Evolutionary conservation across 805 yeast species (phyloP), one percentile per base, ranked within the genome.

Genomic region (Starmerella stigmatis): DNA sequence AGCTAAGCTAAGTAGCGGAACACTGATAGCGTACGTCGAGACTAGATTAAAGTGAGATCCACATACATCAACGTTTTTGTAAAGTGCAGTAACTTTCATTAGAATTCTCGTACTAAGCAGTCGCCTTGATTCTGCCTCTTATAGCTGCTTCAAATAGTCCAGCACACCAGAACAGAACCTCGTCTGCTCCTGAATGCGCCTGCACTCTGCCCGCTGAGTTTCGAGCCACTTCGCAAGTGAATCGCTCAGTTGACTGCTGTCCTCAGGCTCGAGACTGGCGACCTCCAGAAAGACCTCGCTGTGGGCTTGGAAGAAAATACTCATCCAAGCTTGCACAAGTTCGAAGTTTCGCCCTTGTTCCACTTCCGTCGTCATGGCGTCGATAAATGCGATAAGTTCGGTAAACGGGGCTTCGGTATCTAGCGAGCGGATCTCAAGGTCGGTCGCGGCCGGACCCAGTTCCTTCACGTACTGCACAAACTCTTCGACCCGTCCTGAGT

Each of bases 91-190:
- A n/a, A n/a, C n/a, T 23, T 23, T 23, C 10, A 15, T 27, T 20
- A 19, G 12, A 27, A 27, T 17, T 30, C 19, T 30, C 33, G n/a
- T n/a, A n/a, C n/a, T n/a, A 23, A 23, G 26, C 10, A 23, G 6
- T 4, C 16, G 13, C 6, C n/a, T 28, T 7, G 13, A 10, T 31
- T 19, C 36, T 20, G 15, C 16, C 20, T 20, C n/a, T 33, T 33
- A 41, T n/a, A 41, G 16, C 31, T 47, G 45, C 20, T 43, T 38
- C 7, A 47, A 31, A 25, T 33, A 47, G 22, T 29, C 22, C 26
- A 82, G 65, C 15, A 86, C 86, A 47, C 94, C 88, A 1, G 92
- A 72, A 62, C 94, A 84, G 63, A 78, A 85, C 60, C 86, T 82
- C 31, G 76, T 75, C 48, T 83, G 63, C 25, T 72, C 75, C 57